A percentile compares a stretch with the other conserved stretches of the same genome.
These are phyloP conservation scores for Leccinum arenicola DNA, from an alignment of 768 basidiomycete genomes.

Conservation along the genomic window DNA sequence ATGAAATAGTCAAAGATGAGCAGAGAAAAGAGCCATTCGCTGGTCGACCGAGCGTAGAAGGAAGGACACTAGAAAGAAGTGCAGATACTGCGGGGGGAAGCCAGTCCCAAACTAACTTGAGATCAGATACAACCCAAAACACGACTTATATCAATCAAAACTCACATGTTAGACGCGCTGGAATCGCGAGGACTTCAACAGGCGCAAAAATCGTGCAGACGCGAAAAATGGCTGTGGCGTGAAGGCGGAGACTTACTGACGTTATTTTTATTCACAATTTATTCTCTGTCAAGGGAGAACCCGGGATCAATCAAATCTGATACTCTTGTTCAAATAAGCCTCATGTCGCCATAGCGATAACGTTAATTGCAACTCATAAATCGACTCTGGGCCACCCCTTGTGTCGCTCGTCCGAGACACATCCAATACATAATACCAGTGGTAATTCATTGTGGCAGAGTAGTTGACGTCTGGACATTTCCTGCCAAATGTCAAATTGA, in stretches of 20 bases:
- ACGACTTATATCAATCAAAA: neutral
- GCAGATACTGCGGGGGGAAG: constrained; percentile 11
- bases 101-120: constrained; percentile 16
- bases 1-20: constrained; percentile 11
- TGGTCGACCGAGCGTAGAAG: constrained; percentile 7
- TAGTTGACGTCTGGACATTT: neutral
- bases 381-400: neutral
- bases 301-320: neutral
- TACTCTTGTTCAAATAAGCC: neutral
- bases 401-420: neutral
- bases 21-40: constrained; percentile 24
- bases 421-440: neutral
- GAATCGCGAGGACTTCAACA: constrained; percentile 3
- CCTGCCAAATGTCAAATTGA: constrained; percentile 1
- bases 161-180: constrained; percentile 11
- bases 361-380: neutral
- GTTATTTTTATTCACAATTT: neutral
- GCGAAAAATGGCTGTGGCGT: neutral
- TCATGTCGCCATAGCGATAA: neutral
- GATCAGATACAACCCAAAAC: neutral
- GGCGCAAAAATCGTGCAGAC: constrained; percentile 5
- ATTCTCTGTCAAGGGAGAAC: neutral
- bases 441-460: neutral
- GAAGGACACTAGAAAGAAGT: constrained; percentile 1
- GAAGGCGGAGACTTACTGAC: neutral